A percentile compares a stretch with the other conserved stretches of the same genome.
phyloP scores from a whole-genome alignment of 2,329 filamentous ascomycete species.

The Didymella segeticola region DNA sequence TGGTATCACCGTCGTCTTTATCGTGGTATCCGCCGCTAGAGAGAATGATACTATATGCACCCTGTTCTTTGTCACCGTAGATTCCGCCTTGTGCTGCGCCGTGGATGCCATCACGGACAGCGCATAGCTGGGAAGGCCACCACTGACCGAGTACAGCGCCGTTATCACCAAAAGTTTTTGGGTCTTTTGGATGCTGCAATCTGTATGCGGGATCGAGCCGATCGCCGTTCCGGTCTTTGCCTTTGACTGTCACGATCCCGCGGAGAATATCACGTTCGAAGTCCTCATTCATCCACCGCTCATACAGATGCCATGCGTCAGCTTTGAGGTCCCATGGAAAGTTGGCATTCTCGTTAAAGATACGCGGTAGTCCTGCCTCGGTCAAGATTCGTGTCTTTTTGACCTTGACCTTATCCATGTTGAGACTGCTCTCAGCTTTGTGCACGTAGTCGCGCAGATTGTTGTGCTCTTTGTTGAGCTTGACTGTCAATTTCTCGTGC shows the following conservation, averaged over 20 bases:
- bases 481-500: neutral
- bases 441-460: constrained; percentile 49
- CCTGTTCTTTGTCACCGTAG: constrained; percentile 52
- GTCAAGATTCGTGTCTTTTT: constrained; percentile 47
- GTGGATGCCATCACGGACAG: constrained; percentile 62
- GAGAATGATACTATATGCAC: constrained; percentile 64
- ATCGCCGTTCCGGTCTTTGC: constrained; percentile 34
- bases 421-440: constrained; percentile 45
- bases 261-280: constrained; percentile 56
- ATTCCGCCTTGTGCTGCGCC: constrained; percentile 58
- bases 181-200: constrained; percentile 13
- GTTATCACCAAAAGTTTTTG: constrained; percentile 45
- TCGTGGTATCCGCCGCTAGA: constrained; percentile 58
- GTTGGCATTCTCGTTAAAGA: constrained; percentile 44
- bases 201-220: constrained; percentile 32
- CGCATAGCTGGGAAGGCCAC: constrained; percentile 62
- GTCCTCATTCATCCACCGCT: constrained; percentile 52
- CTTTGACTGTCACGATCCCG: constrained; percentile 45
- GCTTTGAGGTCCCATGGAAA: constrained; percentile 57
- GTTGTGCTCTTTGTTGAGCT: constrained; percentile 29
- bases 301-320: constrained; percentile 56
- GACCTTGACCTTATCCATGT: constrained; percentile 42
- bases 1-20: constrained; percentile 56
- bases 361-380: constrained; percentile 48
- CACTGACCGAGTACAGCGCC: constrained; percentile 58